Conservation (phyloP, 1,284 basidiomycete species). For the Tetrapyrgos nigripes region DNA sequence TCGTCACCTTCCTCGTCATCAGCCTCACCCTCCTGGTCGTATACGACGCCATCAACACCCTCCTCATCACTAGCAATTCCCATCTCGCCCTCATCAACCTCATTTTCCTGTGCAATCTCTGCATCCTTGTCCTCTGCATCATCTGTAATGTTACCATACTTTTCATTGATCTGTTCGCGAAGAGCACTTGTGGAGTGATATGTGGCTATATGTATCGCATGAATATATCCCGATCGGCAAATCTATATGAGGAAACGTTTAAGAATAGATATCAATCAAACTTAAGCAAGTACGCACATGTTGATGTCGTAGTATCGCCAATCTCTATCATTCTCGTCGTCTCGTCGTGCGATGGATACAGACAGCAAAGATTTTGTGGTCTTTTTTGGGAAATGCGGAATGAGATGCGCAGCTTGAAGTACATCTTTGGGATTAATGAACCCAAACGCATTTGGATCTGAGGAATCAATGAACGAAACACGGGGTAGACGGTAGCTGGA, state of each 20-base stretch:
- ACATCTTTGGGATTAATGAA: conserved; percentile 38
- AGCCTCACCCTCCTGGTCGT: conserved; percentile 4
- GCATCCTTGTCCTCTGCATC: too few species aligned
- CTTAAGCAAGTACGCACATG: conserved; percentile 7
- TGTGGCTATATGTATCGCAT: conserved; percentile 7
- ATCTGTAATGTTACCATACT: not conserved
- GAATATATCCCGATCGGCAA: conserved; percentile 16
- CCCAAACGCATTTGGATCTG: conserved; percentile 27
- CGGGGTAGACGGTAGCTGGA: conserved; percentile 20
- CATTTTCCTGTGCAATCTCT: too few species aligned
- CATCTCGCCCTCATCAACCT: not conserved
- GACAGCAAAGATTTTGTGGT: conserved; percentile 10
- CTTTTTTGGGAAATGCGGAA: conserved; percentile 31
- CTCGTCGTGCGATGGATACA: conserved; percentile 8
- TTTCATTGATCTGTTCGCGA: not conserved
- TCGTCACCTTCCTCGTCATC: conserved; percentile 7
- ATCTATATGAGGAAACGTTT: not conserved
- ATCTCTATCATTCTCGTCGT: conserved; percentile 8
- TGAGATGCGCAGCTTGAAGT: conserved; percentile 33
- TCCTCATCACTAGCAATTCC: not conserved
- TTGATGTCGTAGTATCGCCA: conserved; percentile 11
- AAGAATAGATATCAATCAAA: conserved; percentile 11
- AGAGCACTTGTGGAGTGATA: not conserved
- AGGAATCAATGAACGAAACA: conserved; percentile 24
- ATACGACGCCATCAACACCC: not conserved